Conservation (phyloP, 2,329 filamentous ascomycete species). For the Sarocladium oryzae region DNA sequence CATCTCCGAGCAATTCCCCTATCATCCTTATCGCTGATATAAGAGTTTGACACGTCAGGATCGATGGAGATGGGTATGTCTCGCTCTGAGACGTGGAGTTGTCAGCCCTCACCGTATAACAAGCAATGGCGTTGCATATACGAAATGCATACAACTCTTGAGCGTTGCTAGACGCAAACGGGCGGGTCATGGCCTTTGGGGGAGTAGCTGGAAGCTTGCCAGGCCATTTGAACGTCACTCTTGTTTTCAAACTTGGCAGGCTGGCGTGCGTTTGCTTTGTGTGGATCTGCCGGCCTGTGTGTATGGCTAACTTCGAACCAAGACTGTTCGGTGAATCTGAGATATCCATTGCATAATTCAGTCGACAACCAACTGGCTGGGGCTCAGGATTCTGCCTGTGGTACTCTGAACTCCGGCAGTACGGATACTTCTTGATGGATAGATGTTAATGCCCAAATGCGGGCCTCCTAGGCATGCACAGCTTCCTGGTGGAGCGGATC, state of each 20-base stretch:
- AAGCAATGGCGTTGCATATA: background rate
- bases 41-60: background rate
- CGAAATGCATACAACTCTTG: no score
- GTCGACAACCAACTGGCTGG: no score
- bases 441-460: background rate
- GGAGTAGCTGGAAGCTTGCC: no score
- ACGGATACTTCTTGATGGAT: no score
- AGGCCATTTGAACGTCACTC: background rate
- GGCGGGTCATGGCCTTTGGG: no score
- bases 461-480: background rate
- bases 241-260: background rate
- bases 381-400: background rate
- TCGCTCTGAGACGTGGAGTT: background rate
- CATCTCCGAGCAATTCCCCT: conserved; percentile 3
- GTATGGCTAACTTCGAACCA: no score
- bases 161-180: no score
- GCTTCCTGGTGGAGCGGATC: background rate
- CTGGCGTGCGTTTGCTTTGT: background rate
- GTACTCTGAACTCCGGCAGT: no score
- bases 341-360: no score
- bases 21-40: background rate
- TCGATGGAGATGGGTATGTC: background rate
- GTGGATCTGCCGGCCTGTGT: no score
- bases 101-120: background rate
- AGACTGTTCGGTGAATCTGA: no score